phyloP scores from a whole-genome alignment of 1,284 basidiomycete species.

The Ustilago sp. region DNA sequence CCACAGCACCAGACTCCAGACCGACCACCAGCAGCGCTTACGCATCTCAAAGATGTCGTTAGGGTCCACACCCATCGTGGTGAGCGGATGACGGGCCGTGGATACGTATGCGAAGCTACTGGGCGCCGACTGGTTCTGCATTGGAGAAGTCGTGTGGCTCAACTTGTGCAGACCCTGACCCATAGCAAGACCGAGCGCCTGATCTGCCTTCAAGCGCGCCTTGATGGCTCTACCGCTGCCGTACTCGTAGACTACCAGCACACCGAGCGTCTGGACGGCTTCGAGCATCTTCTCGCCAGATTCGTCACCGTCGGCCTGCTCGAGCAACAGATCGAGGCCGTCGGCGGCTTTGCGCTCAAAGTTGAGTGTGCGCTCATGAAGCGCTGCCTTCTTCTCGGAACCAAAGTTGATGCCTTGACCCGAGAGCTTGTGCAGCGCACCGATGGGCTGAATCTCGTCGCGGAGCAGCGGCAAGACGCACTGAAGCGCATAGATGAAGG shows the following conservation, averaged over 20 bases:
- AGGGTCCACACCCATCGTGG: constrained; percentile 37
- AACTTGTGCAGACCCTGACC: constrained; percentile 62
- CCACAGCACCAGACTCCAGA: constrained; percentile 62
- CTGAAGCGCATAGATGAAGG: constrained; percentile 59
- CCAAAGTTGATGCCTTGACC: constrained; percentile 57
- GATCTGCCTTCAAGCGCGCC: constrained; percentile 63
- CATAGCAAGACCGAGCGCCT: constrained; percentile 65
- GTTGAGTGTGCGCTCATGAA: constrained; percentile 43
- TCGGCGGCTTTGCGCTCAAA: constrained; percentile 57
- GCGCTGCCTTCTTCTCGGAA: constrained; percentile 49
- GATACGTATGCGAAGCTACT: constrained; percentile 46
- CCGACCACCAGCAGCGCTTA: constrained; percentile 64
- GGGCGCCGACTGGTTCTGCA: constrained; percentile 30
- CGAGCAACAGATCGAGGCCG: constrained; percentile 57
- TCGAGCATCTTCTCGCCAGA: constrained; percentile 52
- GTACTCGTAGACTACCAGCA: constrained; percentile 62
- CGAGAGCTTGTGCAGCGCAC: constrained; percentile 40
- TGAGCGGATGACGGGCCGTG: constrained; percentile 34
- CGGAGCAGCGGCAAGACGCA: constrained; percentile 56
- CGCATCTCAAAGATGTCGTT: constrained; percentile 61
- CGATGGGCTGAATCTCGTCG: constrained; percentile 54
- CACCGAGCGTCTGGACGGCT: constrained; percentile 59
- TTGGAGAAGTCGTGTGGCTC: constrained; percentile 30
- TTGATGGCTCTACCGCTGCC: constrained; percentile 63
- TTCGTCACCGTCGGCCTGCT: constrained; percentile 44